Percentiles rank a stretch among this genome's conserved stretches.
These are phyloP conservation scores for Candida tropicalis DNA, from an alignment of 1,139 yeast species.

Conservation along the genomic window DNA sequence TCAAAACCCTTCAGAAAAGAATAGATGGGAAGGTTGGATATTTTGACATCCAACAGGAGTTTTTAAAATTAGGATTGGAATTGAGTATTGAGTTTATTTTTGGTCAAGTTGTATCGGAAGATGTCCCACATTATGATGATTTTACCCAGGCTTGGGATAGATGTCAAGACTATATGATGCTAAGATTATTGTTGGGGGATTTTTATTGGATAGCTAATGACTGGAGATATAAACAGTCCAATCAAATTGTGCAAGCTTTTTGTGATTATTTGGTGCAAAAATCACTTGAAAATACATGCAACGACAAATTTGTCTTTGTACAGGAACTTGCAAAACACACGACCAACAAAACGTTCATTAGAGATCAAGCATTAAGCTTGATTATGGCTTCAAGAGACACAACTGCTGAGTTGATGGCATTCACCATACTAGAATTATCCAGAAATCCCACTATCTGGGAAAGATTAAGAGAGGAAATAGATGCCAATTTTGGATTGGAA, in stretches of 20 bases:
- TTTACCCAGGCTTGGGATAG: slow-evolving; percentile 33
- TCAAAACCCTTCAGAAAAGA: slow-evolving; percentile 36
- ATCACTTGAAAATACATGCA: slow-evolving; percentile 29
- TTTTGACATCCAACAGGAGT: slow-evolving; percentile 40
- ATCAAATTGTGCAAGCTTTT: slow-evolving; percentile 30
- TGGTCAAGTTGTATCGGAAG: slow-evolving; percentile 30
- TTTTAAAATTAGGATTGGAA: slow-evolving; percentile 41
- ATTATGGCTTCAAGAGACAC: slow-evolving; percentile 52
- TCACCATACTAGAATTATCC: slow-evolving; percentile 42
- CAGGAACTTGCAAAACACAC: slow-evolving; percentile 49
- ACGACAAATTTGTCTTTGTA: slow-evolving; percentile 39
- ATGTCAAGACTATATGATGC: slow-evolving; percentile 32
- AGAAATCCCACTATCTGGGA: slow-evolving; percentile 40
- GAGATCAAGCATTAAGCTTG: slow-evolving; percentile 48
- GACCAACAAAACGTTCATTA: slow-evolving; percentile 41
- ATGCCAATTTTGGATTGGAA: slow-evolving; percentile 28
- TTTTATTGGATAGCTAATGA: slow-evolving; percentile 29
- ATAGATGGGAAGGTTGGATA: slow-evolving; percentile 26
- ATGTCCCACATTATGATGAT: slow-evolving; percentile 23
- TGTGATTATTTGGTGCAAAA: slow-evolving; percentile 30
- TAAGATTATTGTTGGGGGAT: slow-evolving; percentile 31
- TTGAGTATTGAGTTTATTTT: slow-evolving; percentile 46
- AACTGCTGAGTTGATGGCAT: slow-evolving; percentile 48
- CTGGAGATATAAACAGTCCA: slow-evolving; percentile 22
- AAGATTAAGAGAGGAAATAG: slow-evolving; percentile 35